Base-by-base conservation (phyloP, 768 basidiomycete species). In the Mrakia gelida region DNA sequence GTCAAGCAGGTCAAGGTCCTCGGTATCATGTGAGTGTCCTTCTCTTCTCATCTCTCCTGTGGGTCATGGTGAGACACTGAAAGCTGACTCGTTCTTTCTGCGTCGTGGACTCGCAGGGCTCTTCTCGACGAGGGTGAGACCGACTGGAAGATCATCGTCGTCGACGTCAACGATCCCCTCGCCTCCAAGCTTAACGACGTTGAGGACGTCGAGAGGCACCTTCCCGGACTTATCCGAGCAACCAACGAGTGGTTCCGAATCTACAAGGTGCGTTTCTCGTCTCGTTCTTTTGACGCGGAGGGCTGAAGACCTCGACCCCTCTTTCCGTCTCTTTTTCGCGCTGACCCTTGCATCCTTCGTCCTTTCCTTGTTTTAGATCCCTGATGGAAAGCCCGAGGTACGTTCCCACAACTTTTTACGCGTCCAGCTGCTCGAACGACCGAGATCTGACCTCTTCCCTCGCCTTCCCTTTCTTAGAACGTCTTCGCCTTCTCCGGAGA, bases 1-100 rank as follows among this genome's bases (percentile, higher is more conserved):
- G 89, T 99, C 85, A 99, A 98, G 88, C 97, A 98, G 86, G 97
- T 99, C 90, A 99, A 99, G 88, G 92, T 99, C 81, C 93, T 99
- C 83, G 97, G 97, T 80, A 96, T 98, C 89, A 98, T 98, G 96
- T 77, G 59, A 26, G 70, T 62, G 11, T 8, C n/a, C n/a, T n/a
- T n/a, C n/a, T n/a, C 28, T 71, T 2, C 30, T 21, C 13, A 34
- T 2, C 56, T 8, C 45, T 59, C 28, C n/a, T n/a, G n/a, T n/a
- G n/a, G n/a, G n/a, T n/a, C n/a, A n/a, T n/a, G n/a, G n/a, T n/a
- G n/a, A n/a, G n/a, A n/a, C n/a, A n/a, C n/a, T n/a, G n/a, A n/a
- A n/a, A n/a, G 49, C 49, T 52, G 49, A 52, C 49, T 21, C 9
- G 49, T 21, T 21, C 18, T 38, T 23, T 1, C 28, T 34, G 30